These are phyloP conservation scores for Aspergillus sp. DNA, from an alignment of 2,329 filamentous ascomycete genomes.

Conservation along the genomic window DNA sequence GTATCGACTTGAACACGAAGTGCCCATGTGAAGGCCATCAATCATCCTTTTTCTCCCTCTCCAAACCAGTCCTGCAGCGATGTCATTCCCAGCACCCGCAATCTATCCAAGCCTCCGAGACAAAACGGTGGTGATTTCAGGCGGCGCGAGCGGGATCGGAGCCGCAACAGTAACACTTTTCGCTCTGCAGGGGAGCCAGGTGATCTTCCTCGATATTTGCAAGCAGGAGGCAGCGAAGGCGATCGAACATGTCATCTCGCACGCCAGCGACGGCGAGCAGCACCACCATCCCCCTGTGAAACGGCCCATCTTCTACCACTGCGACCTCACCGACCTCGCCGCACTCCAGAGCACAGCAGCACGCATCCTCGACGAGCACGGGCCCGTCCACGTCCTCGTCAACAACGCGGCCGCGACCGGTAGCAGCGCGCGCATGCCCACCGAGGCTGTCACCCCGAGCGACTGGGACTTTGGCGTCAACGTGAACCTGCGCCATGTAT, in stretches of 20 bases:
- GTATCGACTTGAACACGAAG: too few relatives aligned
- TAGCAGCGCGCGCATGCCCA: slow-evolving; percentile 20
- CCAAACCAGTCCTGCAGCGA: too few relatives aligned
- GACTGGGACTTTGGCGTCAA: slow-evolving; percentile 51
- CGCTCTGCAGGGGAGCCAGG: slow-evolving; percentile 49
- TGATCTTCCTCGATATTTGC: slow-evolving; percentile 52
- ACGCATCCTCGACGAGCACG: slow-evolving; percentile 34
- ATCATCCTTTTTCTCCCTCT: too few relatives aligned
- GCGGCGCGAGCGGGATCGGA: slow-evolving; percentile 55
- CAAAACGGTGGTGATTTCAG: slow-evolving; percentile 49
- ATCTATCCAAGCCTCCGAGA: slow-evolving; percentile 27
- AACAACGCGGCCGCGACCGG: slow-evolving; percentile 41
- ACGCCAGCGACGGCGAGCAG: neutral
- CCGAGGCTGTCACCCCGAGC: slow-evolving; percentile 43
- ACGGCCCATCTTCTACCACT: slow-evolving; percentile 47
- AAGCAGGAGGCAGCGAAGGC: slow-evolving; percentile 32
- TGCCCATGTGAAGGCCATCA: too few relatives aligned
- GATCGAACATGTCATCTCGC: slow-evolving; percentile 15
- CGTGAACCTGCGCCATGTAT: slow-evolving; percentile 52
- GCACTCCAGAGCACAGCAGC: slow-evolving; percentile 32
- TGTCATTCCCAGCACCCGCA: slow-evolving; percentile 10
- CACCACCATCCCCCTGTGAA: neutral
- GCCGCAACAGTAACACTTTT: slow-evolving; percentile 49
- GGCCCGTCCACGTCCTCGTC: slow-evolving; percentile 38
- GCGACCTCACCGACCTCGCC: slow-evolving; percentile 49